Base-by-base conservation (phyloP, 352 stramenopile genomes). In the Phytopythium chamaehyphon region DNA sequence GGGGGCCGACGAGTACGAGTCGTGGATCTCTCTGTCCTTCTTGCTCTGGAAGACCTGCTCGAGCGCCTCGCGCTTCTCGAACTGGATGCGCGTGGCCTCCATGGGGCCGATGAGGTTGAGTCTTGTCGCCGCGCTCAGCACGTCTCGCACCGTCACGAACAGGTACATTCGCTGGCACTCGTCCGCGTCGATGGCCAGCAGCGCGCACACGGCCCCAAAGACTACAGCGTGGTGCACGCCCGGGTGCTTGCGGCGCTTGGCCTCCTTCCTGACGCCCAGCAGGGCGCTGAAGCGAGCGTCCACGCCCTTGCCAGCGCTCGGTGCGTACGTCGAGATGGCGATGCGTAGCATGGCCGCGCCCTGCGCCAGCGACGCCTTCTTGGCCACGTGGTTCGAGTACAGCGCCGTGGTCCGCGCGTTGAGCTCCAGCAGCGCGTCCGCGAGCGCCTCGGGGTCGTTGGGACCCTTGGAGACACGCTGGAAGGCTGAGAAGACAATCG, bases 51-150 rank as follows among this genome's bases (percentile, higher is more conserved):
- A 77, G 9, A 90, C 75, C 16, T 61, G 40, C 40, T 93, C 83
- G 36, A 87, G 51, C 40, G 76, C 24, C 10, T 55, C 54, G n/a
- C 58, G 54, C 40, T 74, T 56, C 38, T 86, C 73, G 39, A 84
- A 88, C 55, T 88, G 80, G 48, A 86, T 63, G 22, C 73, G 77
- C 5, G 80, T 71, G n/a, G 74, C 73, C 57, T 93, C 72, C 24
- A 91, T 64, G 0, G 83, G 83, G 0, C 83, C 83, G 26, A 93
- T 74, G 12, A 93, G 54, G 47, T 93, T 93, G 26, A 93, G 73
- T 15, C 83, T 73, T 52, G 80, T 93, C 16, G 83, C 83, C 1
- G 83, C 83, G 23, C 80, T 91, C 37, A 93, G 69, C 38, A 82
- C 56, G 47, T 93, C 83, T n/a, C 83, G 75, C 38, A 85, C 65